Base-by-base conservation (phyloP, 805 yeast genomes). In the Helenozyma baotianmanensis region DNA sequence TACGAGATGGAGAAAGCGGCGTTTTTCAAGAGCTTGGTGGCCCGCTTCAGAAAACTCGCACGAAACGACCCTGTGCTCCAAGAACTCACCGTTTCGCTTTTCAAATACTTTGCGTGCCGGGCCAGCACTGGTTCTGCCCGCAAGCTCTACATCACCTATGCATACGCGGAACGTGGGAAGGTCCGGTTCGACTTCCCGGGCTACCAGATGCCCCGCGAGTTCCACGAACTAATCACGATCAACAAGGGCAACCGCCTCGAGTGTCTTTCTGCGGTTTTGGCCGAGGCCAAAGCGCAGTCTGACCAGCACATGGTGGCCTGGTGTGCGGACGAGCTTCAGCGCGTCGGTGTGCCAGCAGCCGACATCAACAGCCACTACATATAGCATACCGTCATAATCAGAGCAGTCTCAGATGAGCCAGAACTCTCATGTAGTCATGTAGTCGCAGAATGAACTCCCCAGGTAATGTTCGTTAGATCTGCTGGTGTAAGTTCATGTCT, bases 321-420 rank as follows among this genome's bases (percentile, higher is more conserved):
- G 70, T 45, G 50, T 23, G 48, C 56, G 4, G 42, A 48, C 6
- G 68, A 61, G 38, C 44, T 62, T 36, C 48, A 61, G 30, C 29
- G 35, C 9, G 33, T 48, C 21, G 70, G 70, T 2, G 15, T 43
- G 8, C 36, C 39, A 3, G 35, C 33, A 3, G 29, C 24, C 9
- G 48, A 43, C 23, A 43, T 40, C 21, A 27, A 24, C 7, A 23
- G 15, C 6, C 10, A 28, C 28, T 34, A 21, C 23, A 22, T 30
- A 25, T n/a, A n/a, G n/a, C n/a, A n/a, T n/a, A n/a, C n/a, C n/a
- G n/a, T n/a, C n/a, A n/a, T n/a, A n/a, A n/a, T n/a, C n/a, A n/a
- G n/a, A n/a, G n/a, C n/a, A n/a, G n/a, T n/a, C n/a, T n/a, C n/a
- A n/a, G n/a, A n/a, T n/a, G n/a, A n/a, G n/a, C n/a, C n/a, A n/a